Conservation (phyloP, 75 land plant genomes). For the Picea glauca region DNA sequence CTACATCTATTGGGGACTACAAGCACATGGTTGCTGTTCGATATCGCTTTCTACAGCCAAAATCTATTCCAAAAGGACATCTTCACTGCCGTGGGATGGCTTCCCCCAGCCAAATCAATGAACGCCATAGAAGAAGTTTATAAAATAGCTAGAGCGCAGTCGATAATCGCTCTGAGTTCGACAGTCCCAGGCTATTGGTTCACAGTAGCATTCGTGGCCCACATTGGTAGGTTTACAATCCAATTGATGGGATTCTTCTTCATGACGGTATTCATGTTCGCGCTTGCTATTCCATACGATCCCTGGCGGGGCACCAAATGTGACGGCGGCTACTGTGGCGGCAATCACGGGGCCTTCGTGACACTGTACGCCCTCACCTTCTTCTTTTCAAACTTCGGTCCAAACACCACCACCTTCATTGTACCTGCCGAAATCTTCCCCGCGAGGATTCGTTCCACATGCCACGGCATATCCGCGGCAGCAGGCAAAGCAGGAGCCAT, state of each 20-base stretch:
- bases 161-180: slow-evolving; percentile 28
- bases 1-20: slow-evolving; percentile 57
- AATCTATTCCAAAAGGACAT: slow-evolving; percentile 47
- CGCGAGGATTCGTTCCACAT: slow-evolving; percentile 44
- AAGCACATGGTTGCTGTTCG: slow-evolving; percentile 63
- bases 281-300: slow-evolving; percentile 28
- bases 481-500: slow-evolving; percentile 54
- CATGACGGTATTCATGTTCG: slow-evolving; percentile 22
- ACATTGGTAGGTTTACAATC: slow-evolving; percentile 17
- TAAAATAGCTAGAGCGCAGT: slow-evolving; percentile 24
- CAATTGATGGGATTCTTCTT: slow-evolving; percentile 34
- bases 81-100: slow-evolving; percentile 39
- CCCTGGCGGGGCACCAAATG: background rate
- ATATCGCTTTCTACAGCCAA: slow-evolving; percentile 48
- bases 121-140: background rate
- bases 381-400: slow-evolving; percentile 28
- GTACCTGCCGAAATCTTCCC: slow-evolving; percentile 60
- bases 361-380: slow-evolving; percentile 28
- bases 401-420: slow-evolving; percentile 40
- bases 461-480: slow-evolving; percentile 22
- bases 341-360: slow-evolving; percentile 20
- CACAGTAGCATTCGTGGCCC: slow-evolving; percentile 26
- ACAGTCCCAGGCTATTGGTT: slow-evolving; percentile 45
- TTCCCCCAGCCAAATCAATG: slow-evolving; percentile 5
- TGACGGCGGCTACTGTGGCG: background rate